phyloP scores from a whole-genome alignment of 148 eudicot genomes.

The Rhododendron williamsianum region DNA sequence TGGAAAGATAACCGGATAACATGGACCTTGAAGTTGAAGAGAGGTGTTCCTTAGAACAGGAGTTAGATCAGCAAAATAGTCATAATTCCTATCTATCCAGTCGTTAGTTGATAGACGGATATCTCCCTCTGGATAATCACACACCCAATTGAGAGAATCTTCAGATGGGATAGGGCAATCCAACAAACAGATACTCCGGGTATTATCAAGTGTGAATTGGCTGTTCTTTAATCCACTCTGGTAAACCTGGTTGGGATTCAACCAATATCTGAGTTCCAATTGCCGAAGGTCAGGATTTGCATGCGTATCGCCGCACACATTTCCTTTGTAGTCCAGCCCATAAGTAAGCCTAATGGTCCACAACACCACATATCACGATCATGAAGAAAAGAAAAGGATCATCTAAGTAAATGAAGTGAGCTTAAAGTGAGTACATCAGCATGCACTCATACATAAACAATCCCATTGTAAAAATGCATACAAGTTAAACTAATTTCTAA shows the following conservation, averaged over 20 bases:
- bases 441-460: neutral
- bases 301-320: conserved; percentile 83
- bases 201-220: conserved; percentile 57
- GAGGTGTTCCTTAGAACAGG: conserved; percentile 88
- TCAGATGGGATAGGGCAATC: conserved; percentile 95
- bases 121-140: conserved; percentile 98
- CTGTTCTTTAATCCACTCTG: conserved; percentile 68
- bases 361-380: neutral
- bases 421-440: neutral
- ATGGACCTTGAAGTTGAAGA: conserved; percentile 96
- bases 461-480: neutral
- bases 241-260: conserved; percentile 91
- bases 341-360: conserved; percentile 55
- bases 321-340: conserved; percentile 94
- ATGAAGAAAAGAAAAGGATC: conserved; percentile 6
- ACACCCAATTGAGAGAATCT: conserved; percentile 86
- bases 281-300: conserved; percentile 63
- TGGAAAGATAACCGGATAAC: conserved; percentile 94
- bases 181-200: conserved; percentile 85
- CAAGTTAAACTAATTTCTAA: neutral
- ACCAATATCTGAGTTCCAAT: conserved; percentile 84
- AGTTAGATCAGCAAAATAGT: conserved; percentile 85
- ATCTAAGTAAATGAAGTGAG: neutral
- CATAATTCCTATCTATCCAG: conserved; percentile 88
- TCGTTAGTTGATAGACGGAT: conserved; percentile 57